These are phyloP conservation scores for Corynascus novoguineensis DNA, from an alignment of 495 filamentous ascomycete genomes.

Conservation along the genomic window DNA sequence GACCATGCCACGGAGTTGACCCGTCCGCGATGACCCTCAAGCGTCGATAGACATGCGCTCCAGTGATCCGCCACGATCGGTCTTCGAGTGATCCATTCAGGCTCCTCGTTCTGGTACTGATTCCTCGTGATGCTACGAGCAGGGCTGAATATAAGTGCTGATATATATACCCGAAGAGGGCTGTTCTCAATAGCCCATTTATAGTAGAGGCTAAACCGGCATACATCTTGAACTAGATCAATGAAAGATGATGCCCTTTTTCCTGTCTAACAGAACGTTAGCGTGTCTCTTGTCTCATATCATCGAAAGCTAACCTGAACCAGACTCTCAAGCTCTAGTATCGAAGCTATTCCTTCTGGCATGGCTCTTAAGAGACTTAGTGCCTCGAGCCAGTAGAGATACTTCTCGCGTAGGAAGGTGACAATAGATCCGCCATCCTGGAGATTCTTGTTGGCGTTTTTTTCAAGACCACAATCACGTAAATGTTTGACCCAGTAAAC, in stretches of 20 bases:
- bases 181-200: conserved; percentile 22
- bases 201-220: conserved; percentile 28
- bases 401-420: neutral
- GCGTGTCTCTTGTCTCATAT: neutral
- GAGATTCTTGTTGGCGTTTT: neutral
- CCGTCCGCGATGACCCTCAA: too few species aligned
- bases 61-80: conserved; percentile 31
- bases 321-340: conserved; percentile 13
- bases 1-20: too few species aligned
- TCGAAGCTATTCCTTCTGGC: conserved; percentile 20
- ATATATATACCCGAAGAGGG: conserved; percentile 16
- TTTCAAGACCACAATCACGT: neutral
- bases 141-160: conserved; percentile 15
- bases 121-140: conserved; percentile 24
- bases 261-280: too few species aligned
- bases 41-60: conserved; percentile 26
- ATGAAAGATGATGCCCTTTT: neutral
- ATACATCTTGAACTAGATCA: conserved; percentile 15
- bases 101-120: conserved; percentile 6
- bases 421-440: conserved; percentile 11
- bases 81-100: conserved; percentile 21
- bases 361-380: conserved; percentile 30
- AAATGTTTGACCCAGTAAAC: conserved; percentile 3
- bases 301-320: conserved; percentile 14
- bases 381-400: conserved; percentile 25